These are phyloP conservation scores for Nissolia schottii DNA, from an alignment of 306 rosid genomes.

Conservation along the genomic window DNA sequence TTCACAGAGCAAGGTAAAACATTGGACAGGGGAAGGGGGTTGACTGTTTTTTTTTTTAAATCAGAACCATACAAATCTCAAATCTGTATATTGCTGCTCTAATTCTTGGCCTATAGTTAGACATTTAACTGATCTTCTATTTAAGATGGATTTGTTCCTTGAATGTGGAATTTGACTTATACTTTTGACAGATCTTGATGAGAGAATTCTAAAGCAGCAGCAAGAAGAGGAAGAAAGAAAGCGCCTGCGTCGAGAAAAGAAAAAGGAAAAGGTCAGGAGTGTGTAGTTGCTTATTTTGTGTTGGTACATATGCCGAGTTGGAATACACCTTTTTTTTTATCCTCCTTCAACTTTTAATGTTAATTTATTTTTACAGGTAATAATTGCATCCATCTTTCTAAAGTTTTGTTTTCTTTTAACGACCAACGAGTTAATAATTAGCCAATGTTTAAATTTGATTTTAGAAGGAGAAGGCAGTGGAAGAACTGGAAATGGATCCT, in stretches of 20 bases:
- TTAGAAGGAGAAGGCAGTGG: slow-evolving; percentile 79
- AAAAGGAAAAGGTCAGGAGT: slow-evolving; percentile 78
- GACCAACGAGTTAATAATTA: background rate
- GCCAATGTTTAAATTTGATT: slow-evolving; percentile 16
- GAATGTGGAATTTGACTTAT: background rate
- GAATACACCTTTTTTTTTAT: background rate
- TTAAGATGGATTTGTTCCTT: background rate
- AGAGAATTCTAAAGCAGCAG: slow-evolving; percentile 84
- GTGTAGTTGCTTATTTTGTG: slow-evolving; percentile 5
- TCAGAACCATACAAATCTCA: background rate
- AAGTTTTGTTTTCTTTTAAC: background rate
- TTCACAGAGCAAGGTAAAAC: slow-evolving; percentile 90
- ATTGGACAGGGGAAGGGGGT: background rate
- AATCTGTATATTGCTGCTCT: background rate
- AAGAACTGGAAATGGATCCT: slow-evolving; percentile 81
- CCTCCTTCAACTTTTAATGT: background rate
- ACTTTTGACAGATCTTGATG: slow-evolving; percentile 70
- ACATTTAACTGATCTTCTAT: background rate
- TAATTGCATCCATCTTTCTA: background rate
- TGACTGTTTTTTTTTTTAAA: background rate
- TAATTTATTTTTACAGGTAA: background rate
- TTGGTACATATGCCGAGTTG: background rate
- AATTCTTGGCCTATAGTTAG: background rate
- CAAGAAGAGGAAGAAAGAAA: slow-evolving; percentile 97
- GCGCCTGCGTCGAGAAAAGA: slow-evolving; percentile 85